A percentile compares a stretch with the other conserved stretches of the same genome.
Conservation (phyloP, 2,329 filamentous ascomycete species). For the Penicillium sp. region DNA sequence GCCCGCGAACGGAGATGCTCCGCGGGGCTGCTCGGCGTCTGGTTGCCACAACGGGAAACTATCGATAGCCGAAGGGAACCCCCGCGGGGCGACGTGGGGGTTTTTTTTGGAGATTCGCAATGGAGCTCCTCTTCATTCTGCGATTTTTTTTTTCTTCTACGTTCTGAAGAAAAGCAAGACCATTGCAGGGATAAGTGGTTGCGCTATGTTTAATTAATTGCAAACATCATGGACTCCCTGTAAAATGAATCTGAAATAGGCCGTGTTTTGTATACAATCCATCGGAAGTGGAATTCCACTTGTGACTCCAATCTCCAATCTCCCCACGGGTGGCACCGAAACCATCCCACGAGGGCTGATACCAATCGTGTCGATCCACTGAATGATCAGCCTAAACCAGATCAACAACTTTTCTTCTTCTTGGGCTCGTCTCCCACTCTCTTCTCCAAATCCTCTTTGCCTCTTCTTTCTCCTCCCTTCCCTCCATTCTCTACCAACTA, state of each 20-base stretch:
- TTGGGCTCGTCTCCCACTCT: slow-evolving; percentile 1
- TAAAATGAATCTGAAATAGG: too few species aligned
- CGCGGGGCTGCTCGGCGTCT: slow-evolving; percentile 24
- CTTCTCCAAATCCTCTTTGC: neutral
- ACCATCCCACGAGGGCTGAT: slow-evolving; percentile 5
- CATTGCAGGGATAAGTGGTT: neutral
- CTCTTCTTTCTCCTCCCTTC: neutral
- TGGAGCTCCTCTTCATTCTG: neutral
- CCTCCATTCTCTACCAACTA: neutral
- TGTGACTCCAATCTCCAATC: neutral
- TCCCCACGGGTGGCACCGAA: neutral
- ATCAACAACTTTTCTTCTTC: slow-evolving; percentile 2
- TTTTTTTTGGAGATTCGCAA: neutral
- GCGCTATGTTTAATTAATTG: neutral
- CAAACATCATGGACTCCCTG: neutral
- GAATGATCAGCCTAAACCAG: slow-evolving; percentile 5
- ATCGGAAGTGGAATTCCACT: neutral
- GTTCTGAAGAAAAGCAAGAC: too few species aligned
- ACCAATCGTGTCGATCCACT: slow-evolving; percentile 7
- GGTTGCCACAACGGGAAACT: slow-evolving; percentile 10
- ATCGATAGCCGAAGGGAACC: slow-evolving; percentile 15
- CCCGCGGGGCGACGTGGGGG: slow-evolving; percentile 12
- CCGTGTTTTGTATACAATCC: neutral
- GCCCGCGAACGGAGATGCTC: slow-evolving; percentile 24
- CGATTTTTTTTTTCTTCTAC: neutral